Base-by-base conservation (phyloP, 2,329 filamentous ascomycete species). In the Ceratocystis diversiconidia region DNA sequence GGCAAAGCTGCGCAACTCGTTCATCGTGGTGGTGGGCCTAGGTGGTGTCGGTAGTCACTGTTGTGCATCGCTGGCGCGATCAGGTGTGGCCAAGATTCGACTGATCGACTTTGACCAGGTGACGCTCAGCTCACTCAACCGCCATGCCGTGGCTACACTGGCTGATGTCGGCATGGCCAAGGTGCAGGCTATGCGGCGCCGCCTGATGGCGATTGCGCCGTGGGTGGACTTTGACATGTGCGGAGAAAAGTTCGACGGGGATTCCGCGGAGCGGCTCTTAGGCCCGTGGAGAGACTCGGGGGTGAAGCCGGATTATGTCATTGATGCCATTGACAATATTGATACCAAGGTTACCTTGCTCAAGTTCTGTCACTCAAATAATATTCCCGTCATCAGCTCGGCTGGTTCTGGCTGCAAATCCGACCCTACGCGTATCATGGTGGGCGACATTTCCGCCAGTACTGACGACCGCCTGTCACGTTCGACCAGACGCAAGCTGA, bases 271-370 rank as follows among this genome's bases (percentile, higher is more conserved):
- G 5, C 73, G 76, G 10, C 78, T 96, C 68, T 78, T 99, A 52
- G 83, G 78, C 0, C 79, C 83, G 0, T 91, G 90, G 85, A 75
- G 78, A 32, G 77, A 77, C 52, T 60, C 50, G 50, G 52, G 44
- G 3, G 82, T 81, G 72, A 80, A 80, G 71, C 91, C 92, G 1
- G 87, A 92, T 71, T 99, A 87, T 72, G 85, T 99, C n/a, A 84
- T 99, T 44, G 94, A 99, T 75, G 95, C 92, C 25, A 99, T 99
- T 70, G 94, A 99, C 75, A 97, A 99, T 73, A 97, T 99, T 69
- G 90, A 96, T 63, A 95, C 90, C 64, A 99, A 99, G 77, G 92
- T 99, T 2, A 88, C 87, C 19, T 78, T 99, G 65, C 79, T 99
- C 50, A 86, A 90, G 71, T 95, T 95, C 76, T 99, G 94, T 76